Conservation (phyloP, 495 filamentous ascomycete species). For the Extremus antarcticus region DNA sequence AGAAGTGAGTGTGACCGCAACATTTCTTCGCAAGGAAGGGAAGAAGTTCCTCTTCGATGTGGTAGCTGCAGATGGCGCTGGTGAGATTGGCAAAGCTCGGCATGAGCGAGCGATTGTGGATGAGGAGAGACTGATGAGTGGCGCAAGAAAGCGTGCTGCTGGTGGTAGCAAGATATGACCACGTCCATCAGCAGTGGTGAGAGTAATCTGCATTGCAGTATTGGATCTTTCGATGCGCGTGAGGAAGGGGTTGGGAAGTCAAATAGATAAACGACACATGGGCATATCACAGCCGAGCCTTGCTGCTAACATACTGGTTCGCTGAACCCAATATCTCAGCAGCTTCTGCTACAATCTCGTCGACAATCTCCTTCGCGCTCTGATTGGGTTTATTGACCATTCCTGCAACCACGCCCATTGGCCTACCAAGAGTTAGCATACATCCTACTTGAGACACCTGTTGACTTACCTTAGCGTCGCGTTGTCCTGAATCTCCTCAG, state of each 20-base stretch:
- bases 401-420: constrained; percentile 88
- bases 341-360: constrained; percentile 59
- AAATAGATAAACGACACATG: too few relatives aligned
- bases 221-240: too few relatives aligned
- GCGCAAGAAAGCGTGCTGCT: not conserved
- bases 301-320: not conserved
- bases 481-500: constrained; percentile 81
- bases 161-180: not conserved
- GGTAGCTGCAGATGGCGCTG: not conserved
- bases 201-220: too few relatives aligned
- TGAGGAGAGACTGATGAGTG: not conserved
- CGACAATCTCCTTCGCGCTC: constrained; percentile 80
- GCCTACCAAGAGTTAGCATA: constrained; percentile 2
- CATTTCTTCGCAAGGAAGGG: not conserved
- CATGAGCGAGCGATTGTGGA: not conserved
- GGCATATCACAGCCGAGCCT: not conserved
- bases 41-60: not conserved
- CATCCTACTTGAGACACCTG: not conserved
- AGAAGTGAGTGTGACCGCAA: not conserved
- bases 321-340: not conserved
- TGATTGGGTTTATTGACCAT: constrained; percentile 78
- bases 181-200: too few relatives aligned
- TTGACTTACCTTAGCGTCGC: constrained; percentile 29
- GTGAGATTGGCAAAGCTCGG: not conserved
- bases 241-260: too few relatives aligned